A percentile compares a stretch with the other conserved stretches of the same genome.
These are phyloP conservation scores for Saraca asoca DNA, from an alignment of 331 rosid genomes.

Conservation along the genomic window DNA sequence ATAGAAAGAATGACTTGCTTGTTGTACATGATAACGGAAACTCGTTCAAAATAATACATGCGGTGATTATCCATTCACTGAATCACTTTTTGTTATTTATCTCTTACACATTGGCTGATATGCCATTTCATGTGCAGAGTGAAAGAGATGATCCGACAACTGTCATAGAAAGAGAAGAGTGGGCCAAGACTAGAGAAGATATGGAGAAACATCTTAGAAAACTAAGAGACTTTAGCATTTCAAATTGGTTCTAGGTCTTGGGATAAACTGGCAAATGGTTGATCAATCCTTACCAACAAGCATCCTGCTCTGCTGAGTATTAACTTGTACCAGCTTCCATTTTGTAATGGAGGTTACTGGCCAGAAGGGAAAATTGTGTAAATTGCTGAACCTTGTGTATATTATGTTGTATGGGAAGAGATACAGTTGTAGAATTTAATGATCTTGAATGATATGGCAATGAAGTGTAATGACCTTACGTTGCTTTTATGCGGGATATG, in stretches of 20 bases:
- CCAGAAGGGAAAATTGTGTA: too few relatives aligned
- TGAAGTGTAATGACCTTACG: too few relatives aligned
- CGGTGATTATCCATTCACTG: slow-evolving; percentile 49
- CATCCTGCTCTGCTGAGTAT: too few relatives aligned
- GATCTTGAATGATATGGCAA: too few relatives aligned
- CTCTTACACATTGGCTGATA: slow-evolving; percentile 31
- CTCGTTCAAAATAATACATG: slow-evolving; percentile 75
- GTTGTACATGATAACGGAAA: slow-evolving; percentile 73
- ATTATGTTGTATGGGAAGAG: too few relatives aligned
- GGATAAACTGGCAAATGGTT: too few relatives aligned
- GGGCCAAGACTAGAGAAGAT: slow-evolving; percentile 71
- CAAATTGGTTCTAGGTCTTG: slow-evolving; percentile 98
- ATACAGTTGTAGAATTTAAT: too few relatives aligned
- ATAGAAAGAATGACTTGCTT: slow-evolving; percentile 83
- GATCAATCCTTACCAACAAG: too few relatives aligned
- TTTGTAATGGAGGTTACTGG: too few relatives aligned
- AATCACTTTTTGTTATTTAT: slow-evolving; percentile 29
- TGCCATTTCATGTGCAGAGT: slow-evolving; percentile 53
- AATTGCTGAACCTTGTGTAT: too few relatives aligned
- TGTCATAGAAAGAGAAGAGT: slow-evolving; percentile 86
- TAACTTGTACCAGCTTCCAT: too few relatives aligned
- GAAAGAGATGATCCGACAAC: slow-evolving; percentile 85
- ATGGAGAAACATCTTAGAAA: slow-evolving; percentile 97
- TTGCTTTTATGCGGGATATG: too few relatives aligned
- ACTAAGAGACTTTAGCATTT: slow-evolving; percentile 79